Evolutionary conservation across 164 flowering plant species (phyloP).

Genomic region (Chloranthus sessilifolius): DNA sequence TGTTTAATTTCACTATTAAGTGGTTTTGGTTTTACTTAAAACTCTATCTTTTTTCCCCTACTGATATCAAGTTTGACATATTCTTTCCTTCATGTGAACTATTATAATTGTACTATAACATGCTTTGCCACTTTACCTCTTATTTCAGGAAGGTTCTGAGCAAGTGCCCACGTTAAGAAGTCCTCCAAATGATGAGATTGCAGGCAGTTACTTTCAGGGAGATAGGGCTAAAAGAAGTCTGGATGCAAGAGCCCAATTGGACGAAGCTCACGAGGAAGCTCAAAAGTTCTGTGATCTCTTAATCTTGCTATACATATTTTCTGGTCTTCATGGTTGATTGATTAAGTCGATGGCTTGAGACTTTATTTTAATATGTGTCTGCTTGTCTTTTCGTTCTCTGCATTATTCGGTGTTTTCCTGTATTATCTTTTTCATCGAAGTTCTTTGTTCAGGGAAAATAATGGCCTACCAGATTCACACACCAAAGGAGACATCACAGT

Average conservation of each 20-base stretch:
- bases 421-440: not conserved
- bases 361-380: not conserved
- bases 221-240: not conserved
- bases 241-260: not conserved
- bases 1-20: too few species aligned
- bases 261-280: too few species aligned
- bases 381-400: not conserved
- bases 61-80: too few species aligned
- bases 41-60: too few species aligned
- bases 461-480: not conserved
- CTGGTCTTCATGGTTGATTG: slow-evolving; percentile 1
- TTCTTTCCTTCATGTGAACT: too few species aligned
- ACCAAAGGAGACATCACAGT: not conserved
- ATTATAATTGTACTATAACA: too few species aligned
- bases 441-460: slow-evolving; percentile 6
- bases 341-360: not conserved
- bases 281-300: slow-evolving; percentile 8
- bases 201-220: slow-evolving; percentile 1
- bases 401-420: not conserved
- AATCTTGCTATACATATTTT: not conserved
- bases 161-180: not conserved
- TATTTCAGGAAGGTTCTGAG: slow-evolving; percentile 15
- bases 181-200: slow-evolving; percentile 6
- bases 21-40: too few species aligned
- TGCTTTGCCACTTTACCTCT: not conserved